Evolutionary conservation across 2,329 filamentous ascomycete genomes (phyloP).

Genomic region (Alternaria arbusti): DNA sequence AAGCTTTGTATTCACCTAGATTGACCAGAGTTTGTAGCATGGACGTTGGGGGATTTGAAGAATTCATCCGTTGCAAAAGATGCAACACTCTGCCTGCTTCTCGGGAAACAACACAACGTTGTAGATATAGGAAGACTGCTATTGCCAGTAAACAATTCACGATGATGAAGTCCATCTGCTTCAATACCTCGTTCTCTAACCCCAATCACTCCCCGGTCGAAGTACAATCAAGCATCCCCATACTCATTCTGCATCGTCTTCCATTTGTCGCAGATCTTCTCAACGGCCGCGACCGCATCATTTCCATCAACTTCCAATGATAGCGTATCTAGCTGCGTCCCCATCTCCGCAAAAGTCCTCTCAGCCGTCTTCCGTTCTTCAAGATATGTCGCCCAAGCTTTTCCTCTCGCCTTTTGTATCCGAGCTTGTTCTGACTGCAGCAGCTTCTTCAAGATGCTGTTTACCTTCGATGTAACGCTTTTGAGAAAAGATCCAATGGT

Average conservation of each 20-base stretch:
- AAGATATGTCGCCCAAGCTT: not conserved
- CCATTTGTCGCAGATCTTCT: not conserved
- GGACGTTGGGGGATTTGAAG: not conserved
- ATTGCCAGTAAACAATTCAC: not conserved
- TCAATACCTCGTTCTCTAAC: not conserved
- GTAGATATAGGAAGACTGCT: not conserved
- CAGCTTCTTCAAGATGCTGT: not conserved
- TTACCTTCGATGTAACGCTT: not conserved
- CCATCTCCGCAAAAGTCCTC: not conserved
- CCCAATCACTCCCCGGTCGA: rapidly evolving
- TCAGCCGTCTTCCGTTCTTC: not conserved
- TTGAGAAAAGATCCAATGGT: not conserved
- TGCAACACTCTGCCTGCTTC: not conserved
- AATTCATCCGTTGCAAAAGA: not conserved
- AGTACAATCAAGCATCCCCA: not conserved
- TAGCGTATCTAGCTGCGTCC: rapidly evolving
- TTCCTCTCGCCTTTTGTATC: not conserved
- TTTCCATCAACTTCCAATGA: not conserved
- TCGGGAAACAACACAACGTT: not conserved
- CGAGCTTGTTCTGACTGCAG: not conserved
- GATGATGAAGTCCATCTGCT: not conserved
- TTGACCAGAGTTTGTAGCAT: not conserved
- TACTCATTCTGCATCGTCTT: not conserved
- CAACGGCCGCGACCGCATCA: rapidly evolving
- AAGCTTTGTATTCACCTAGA: not conserved